Conservation (phyloP, 2,329 filamentous ascomycete species). For the Lojkania enalia region DNA sequence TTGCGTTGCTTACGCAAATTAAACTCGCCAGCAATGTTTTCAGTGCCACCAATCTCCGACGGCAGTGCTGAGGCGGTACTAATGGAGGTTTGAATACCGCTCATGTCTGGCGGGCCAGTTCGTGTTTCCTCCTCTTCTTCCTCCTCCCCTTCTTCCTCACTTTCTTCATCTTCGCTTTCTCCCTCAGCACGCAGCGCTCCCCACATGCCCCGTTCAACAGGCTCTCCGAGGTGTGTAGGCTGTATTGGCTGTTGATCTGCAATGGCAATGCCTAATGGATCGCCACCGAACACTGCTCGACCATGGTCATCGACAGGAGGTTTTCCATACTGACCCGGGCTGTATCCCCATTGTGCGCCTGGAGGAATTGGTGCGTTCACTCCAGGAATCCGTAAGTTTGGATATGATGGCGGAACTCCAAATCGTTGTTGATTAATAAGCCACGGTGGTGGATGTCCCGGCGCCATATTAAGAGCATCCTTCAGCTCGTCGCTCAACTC, state of each 20-base stretch:
- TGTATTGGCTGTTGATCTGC: conserved; percentile 59
- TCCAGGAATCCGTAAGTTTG: conserved; percentile 90
- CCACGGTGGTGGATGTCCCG: conserved; percentile 93
- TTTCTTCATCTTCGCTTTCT: conserved; percentile 60
- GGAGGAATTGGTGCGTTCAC: conserved; percentile 90
- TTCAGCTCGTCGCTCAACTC: conserved; percentile 87
- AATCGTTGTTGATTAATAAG: conserved; percentile 95
- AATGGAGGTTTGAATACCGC: conserved; percentile 71
- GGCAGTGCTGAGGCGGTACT: conserved; percentile 78
- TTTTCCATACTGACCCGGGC: conserved; percentile 93
- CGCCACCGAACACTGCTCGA: conserved; percentile 86
- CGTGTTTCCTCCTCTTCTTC: conserved; percentile 68
- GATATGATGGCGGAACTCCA: conserved; percentile 91
- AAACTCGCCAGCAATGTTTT: conserved; percentile 82
- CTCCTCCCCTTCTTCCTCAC: conserved; percentile 66
- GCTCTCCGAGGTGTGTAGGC: conserved; percentile 63
- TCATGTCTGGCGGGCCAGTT: conserved; percentile 51
- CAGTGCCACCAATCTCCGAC: conserved; percentile 74
- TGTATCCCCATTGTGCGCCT: conserved; percentile 91
- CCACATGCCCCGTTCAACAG: conserved; percentile 86
- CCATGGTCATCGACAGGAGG: conserved; percentile 94
- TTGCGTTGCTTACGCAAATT: conserved; percentile 81
- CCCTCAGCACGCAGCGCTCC: conserved; percentile 83
- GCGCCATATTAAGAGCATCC: conserved; percentile 91
- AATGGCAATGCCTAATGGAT: conserved; percentile 82